phyloP scores from a whole-genome alignment of 1,139 yeast species.

The Taphrina sp. region DNA sequence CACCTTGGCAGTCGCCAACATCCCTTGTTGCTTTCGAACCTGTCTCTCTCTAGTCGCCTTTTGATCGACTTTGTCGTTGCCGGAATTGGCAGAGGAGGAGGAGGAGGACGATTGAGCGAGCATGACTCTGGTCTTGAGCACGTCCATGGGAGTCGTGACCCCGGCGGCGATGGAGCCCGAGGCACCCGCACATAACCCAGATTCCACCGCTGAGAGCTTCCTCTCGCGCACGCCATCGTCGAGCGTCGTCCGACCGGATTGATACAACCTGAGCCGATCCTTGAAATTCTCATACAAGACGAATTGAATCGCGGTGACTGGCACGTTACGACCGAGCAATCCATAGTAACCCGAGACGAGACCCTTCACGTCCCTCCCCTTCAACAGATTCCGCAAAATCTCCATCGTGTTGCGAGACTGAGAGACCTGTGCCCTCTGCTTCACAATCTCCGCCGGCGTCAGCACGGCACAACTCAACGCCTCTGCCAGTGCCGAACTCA shows the following conservation, averaged over 20 bases:
- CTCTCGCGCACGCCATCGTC: constrained; percentile 43
- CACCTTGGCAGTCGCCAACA: constrained; percentile 48
- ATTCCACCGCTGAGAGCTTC: constrained; percentile 78
- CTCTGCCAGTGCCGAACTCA: constrained; percentile 27
- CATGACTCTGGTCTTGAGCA: constrained; percentile 89
- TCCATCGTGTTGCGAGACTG: constrained; percentile 60
- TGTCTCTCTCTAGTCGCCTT: background rate
- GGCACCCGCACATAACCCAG: constrained; percentile 69
- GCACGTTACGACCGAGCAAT: constrained; percentile 90
- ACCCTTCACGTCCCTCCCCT: constrained; percentile 58
- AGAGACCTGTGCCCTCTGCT: constrained; percentile 85
- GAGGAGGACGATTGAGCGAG: constrained; percentile 44
- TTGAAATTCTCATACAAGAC: constrained; percentile 87
- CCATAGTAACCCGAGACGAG: constrained; percentile 90
- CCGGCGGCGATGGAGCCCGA: constrained; percentile 91
- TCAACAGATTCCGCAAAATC: constrained; percentile 54
- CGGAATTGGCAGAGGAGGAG: too few species aligned
- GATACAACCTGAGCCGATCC: constrained; percentile 44
- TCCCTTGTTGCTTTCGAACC: constrained; percentile 45
- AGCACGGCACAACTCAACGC: constrained; percentile 68
- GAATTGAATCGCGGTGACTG: constrained; percentile 91
- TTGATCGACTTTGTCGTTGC: background rate
- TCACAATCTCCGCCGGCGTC: constrained; percentile 95
- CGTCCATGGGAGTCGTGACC: constrained; percentile 87
- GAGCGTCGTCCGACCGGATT: background rate